Conservation (phyloP, 805 yeast genomes). For the Komagataella kurtzmanii region DNA sequence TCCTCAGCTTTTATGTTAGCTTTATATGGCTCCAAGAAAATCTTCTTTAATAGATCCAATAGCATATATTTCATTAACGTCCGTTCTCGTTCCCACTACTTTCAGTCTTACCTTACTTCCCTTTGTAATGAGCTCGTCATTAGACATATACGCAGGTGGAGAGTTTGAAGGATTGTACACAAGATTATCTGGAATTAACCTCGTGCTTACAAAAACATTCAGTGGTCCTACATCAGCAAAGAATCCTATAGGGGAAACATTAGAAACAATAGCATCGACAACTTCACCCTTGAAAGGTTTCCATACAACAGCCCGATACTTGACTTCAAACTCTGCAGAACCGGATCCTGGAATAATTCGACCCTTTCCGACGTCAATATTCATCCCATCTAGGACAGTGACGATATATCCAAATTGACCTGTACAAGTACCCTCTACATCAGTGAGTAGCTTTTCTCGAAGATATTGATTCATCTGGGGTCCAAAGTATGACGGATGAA, state of each 20-base stretch:
- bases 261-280: conserved; percentile 91
- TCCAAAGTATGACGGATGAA: conserved; percentile 95
- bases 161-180: conserved; percentile 87
- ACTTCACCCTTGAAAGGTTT: conserved; percentile 98
- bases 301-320: conserved; percentile 95
- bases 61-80: conserved; percentile 93
- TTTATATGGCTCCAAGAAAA: conserved; percentile 51
- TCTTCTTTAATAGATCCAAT: conserved; percentile 98
- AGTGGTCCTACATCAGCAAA: conserved; percentile 98
- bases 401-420: conserved; percentile 97
- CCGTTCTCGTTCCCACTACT: conserved; percentile 94
- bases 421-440: conserved; percentile 97
- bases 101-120: conserved; percentile 90
- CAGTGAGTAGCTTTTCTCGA: conserved; percentile 80
- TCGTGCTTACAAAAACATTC: conserved; percentile 88
- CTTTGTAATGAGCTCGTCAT: conserved; percentile 89
- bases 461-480: conserved; percentile 94
- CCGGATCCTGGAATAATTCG: conserved; percentile 84
- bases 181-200: conserved; percentile 90
- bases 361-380: conserved; percentile 91
- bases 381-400: conserved; percentile 90
- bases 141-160: conserved; percentile 96
- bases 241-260: conserved; percentile 89
- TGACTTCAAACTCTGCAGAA: conserved; percentile 91
- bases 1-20: background rate